Percentiles rank a stretch among this genome's conserved stretches.
These are phyloP conservation scores for Remersonia thermophila DNA, from an alignment of 2,329 filamentous ascomycete species.

Conservation along the genomic window DNA sequence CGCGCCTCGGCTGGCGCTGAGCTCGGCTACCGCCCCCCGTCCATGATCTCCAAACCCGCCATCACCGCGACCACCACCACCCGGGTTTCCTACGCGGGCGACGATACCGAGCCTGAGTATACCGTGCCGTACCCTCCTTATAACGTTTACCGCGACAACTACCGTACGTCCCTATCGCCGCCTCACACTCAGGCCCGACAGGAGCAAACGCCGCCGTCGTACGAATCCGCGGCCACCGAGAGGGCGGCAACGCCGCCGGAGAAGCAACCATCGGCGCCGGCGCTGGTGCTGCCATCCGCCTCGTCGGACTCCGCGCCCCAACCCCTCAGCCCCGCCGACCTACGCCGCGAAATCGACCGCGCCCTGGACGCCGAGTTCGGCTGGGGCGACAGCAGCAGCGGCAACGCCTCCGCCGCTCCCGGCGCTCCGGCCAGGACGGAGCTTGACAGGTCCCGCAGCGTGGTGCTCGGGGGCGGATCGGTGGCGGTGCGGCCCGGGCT, in stretches of 20 bases:
- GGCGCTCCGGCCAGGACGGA: not conserved
- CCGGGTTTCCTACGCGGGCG: not conserved
- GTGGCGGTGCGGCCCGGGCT: conserved; percentile 6
- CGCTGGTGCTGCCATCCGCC: not conserved
- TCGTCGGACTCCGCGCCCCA: not conserved
- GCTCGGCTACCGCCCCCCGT: conserved; percentile 1
- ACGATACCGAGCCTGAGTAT: conserved; percentile 1
- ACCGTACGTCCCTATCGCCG: not conserved
- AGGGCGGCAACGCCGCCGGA: too few relatives aligned
- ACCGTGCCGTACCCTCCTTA: not conserved
- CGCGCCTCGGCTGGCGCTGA: conserved; percentile 19
- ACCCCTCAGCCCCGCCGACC: conserved; percentile 8
- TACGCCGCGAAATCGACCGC: conserved; percentile 20
- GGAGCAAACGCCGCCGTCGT: too few relatives aligned
- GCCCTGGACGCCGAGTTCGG: conserved; percentile 24
- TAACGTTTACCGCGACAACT: not conserved
- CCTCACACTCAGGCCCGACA: too few relatives aligned
- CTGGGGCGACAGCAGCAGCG: conserved; percentile 15
- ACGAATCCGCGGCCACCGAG: too few relatives aligned
- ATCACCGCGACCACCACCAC: not conserved
- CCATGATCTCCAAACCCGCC: not conserved
- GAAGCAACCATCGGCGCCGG: not conserved
- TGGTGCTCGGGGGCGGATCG: conserved; percentile 12
- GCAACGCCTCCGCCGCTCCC: not conserved
- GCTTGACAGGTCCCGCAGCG: conserved; percentile 10